Base-by-base conservation (phyloP, 2,329 filamentous ascomycete genomes). In the Fusarium avenaceum region DNA sequence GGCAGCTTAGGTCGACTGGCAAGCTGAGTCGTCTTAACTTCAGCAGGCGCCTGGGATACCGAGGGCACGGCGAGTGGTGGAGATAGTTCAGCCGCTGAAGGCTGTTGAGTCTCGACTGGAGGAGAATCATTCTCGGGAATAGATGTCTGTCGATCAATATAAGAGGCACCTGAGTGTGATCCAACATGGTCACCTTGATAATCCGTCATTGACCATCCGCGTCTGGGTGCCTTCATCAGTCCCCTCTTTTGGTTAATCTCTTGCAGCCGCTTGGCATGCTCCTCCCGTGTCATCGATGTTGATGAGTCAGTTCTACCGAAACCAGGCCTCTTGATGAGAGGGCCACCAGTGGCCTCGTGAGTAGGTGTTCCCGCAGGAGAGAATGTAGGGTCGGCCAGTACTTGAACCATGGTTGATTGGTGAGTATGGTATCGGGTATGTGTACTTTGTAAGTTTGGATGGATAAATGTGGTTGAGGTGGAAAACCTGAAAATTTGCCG, bases 161-260 rank as follows among this genome's bases (percentile, higher is more conserved):
- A 73, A 11, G 73, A 57, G 15, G 72, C 56, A 20, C 67, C 44
- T 7, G 65, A 64, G 35, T 76, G 71, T 35, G 64, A 61, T 39
- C 70, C 50, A 51, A 71, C 43, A 69, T 76, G 50, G 19, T 76
- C 75, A 45, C 76, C 76, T 50, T 79, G 78, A 52, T 82, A 82
- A 40, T 85, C 82, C 43, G 81, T 80, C 72, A 83, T 78, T 32
- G 83, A 84, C 74, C 82, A 83, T 17, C 83, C 82, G 40, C 83
- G 79, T 42, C 82, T 77, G 3, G 83, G 82, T 8, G 78, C 67
- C 47, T 79, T 79, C 69, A 79, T 78, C 60, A 76, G 59, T 17
- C 73, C 75, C 32, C 78, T 77, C 69, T 78, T 77, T 44, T 75
- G 72, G 65, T 72, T 77, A 20, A 80, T 72, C 54, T 84, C 81